A percentile compares a stretch with the other conserved stretches of the same genome.
phyloP scores from a whole-genome alignment of 2,329 filamentous ascomycete species.

The Fusarium sp. region DNA sequence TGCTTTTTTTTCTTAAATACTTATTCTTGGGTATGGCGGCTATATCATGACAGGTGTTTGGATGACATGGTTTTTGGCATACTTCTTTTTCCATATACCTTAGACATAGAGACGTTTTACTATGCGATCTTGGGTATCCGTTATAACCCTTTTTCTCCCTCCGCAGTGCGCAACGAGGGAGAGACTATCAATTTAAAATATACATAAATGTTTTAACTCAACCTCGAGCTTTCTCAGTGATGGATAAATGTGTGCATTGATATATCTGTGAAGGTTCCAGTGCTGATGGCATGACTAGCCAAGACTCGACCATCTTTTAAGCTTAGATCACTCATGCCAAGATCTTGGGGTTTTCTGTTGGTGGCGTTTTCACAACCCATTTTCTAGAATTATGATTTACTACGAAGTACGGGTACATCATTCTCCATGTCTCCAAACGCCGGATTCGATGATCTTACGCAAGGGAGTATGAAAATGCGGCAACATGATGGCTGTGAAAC shows the following conservation, averaged over 20 bases:
- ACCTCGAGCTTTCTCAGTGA: background rate
- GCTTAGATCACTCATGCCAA: constrained; percentile 2
- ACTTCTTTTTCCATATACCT: constrained; percentile 35
- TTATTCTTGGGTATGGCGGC: constrained; percentile 29
- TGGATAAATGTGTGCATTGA: background rate
- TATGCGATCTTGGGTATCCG: constrained; percentile 33
- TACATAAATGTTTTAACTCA: background rate
- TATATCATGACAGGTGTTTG: constrained; percentile 37
- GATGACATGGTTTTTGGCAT: constrained; percentile 24
- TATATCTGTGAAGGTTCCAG: background rate
- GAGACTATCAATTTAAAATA: constrained; percentile 15
- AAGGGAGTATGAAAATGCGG: constrained; percentile 21
- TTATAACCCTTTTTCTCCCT: constrained; percentile 21
- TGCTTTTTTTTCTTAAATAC: constrained; percentile 15
- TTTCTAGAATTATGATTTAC: constrained; percentile 2
- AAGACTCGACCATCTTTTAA: constrained; percentile 2
- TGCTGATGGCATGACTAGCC: background rate
- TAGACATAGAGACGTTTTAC: constrained; percentile 38
- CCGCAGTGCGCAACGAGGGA: constrained; percentile 35
- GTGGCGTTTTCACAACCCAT: background rate
- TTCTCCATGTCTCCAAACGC: background rate
- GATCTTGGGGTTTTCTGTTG: background rate
- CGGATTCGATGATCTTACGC: constrained; percentile 6
- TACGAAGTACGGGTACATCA: no score
- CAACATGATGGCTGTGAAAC: constrained; percentile 8